phyloP scores from a whole-genome alignment of 1,139 yeast species.

The Suhomyces kunorum region DNA sequence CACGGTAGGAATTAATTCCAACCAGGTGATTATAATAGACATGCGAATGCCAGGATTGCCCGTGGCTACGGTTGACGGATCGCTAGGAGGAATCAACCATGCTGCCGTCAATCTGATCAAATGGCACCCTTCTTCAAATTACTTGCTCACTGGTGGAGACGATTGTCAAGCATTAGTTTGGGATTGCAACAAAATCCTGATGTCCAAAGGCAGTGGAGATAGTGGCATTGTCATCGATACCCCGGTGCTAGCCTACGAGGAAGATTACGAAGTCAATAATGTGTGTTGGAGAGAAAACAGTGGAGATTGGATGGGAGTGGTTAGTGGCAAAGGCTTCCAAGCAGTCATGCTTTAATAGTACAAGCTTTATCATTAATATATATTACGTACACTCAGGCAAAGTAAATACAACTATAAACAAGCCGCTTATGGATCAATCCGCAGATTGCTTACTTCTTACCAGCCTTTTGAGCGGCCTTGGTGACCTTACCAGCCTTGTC shows the following conservation, averaged over 20 bases:
- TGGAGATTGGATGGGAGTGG: constrained; percentile 83
- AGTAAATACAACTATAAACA: constrained; percentile 8
- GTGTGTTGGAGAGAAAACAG: constrained; percentile 65
- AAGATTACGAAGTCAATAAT: constrained; percentile 69
- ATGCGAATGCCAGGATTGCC: constrained; percentile 89
- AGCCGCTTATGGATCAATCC: constrained; percentile 1
- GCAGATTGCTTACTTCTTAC: constrained; percentile 75
- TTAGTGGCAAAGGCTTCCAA: constrained; percentile 79
- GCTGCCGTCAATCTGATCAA: constrained; percentile 66
- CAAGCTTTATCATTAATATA: constrained; percentile 9
- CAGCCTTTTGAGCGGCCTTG: constrained; percentile 99
- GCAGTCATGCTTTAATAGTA: constrained; percentile 47
- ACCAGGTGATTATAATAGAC: constrained; percentile 70
- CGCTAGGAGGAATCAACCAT: constrained; percentile 48
- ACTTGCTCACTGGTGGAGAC: constrained; percentile 77
- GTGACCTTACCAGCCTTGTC: constrained; percentile 98
- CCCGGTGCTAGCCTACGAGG: constrained; percentile 59
- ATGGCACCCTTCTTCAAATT: constrained; percentile 82
- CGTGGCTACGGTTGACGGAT: constrained; percentile 66
- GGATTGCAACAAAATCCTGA: constrained; percentile 55
- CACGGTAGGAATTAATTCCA: constrained; percentile 72
- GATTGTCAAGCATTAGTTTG: constrained; percentile 89
- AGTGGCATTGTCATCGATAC: constrained; percentile 30
- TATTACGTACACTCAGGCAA: constrained; percentile 12
- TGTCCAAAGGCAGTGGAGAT: constrained; percentile 13